Percentiles rank a stretch among this genome's conserved stretches.
These are phyloP conservation scores for Plasmopara halstedii DNA, from an alignment of 352 stramenopile species.

Conservation along the genomic window DNA sequence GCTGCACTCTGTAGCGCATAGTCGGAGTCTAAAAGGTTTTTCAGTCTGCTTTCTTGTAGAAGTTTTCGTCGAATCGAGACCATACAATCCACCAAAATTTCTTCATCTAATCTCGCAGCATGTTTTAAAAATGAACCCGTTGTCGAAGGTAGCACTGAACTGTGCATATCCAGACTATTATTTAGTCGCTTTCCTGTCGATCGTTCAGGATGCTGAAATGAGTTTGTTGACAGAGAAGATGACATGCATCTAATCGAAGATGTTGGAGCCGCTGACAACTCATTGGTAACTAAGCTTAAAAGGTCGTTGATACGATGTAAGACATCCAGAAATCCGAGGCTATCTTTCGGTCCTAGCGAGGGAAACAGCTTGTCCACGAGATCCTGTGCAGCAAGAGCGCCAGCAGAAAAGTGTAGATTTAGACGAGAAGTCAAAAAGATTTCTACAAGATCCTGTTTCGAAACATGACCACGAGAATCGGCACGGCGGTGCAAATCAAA, in stretches of 20 bases:
- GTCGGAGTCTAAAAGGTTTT: conserved; percentile 38
- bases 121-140: conserved; percentile 10
- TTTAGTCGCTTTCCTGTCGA: conserved; percentile 36
- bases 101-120: not conserved
- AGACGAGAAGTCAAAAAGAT: conserved; percentile 60
- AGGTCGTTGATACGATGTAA: conserved; percentile 53
- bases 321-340: conserved; percentile 51
- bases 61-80: conserved; percentile 43
- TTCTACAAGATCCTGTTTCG: conserved; percentile 45
- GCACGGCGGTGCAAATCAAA: conserved; percentile 54
- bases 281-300: conserved; percentile 37
- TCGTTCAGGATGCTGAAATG: conserved; percentile 28
- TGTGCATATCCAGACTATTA: conserved; percentile 20
- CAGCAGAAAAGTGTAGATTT: conserved; percentile 43
- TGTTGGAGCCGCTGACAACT: conserved; percentile 9
- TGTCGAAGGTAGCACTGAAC: conserved; percentile 19
- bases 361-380: conserved; percentile 63
- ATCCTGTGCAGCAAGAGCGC: conserved; percentile 34
- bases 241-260: conserved; percentile 5
- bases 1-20: conserved; percentile 55
- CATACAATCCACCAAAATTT: conserved; percentile 5
- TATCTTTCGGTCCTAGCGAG: conserved; percentile 11
- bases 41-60: conserved; percentile 44
- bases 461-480: conserved; percentile 55
- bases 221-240: conserved; percentile 21